Conservation (phyloP, 495 filamentous ascomycete genomes). For the Talaromyces ruber region DNA sequence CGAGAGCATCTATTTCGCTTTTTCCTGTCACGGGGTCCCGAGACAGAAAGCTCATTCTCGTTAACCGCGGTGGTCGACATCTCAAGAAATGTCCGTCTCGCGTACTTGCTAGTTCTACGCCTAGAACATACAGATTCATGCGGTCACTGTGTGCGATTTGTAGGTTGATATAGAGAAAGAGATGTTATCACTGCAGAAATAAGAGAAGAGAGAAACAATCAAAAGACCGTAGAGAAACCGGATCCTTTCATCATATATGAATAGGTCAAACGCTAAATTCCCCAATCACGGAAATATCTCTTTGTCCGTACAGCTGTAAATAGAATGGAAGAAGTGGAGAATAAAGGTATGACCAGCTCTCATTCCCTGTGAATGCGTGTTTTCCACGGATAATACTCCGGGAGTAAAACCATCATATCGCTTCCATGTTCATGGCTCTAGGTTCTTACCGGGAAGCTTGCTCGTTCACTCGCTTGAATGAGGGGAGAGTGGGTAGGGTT, state of each 20-base stretch:
- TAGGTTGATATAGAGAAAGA: background rate
- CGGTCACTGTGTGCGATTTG: background rate
- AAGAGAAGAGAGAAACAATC: background rate
- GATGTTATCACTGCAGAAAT: background rate
- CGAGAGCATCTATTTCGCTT: slow-evolving; percentile 6
- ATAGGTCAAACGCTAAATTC: background rate
- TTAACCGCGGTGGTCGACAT: slow-evolving; percentile 1
- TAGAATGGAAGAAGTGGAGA: background rate
- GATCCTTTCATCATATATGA: background rate
- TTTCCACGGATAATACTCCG: background rate
- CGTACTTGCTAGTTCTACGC: background rate
- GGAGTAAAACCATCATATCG: background rate
- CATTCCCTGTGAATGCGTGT: background rate
- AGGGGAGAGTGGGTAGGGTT: background rate
- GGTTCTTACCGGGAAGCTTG: background rate
- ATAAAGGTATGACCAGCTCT: background rate
- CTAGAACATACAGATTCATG: background rate
- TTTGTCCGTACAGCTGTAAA: background rate
- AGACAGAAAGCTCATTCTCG: slow-evolving; percentile 8
- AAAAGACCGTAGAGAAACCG: background rate
- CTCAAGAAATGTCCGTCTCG: slow-evolving; percentile 1
- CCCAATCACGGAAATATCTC: background rate
- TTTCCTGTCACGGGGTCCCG: background rate
- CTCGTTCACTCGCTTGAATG: background rate
- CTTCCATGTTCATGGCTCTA: background rate